Evolutionary conservation across 164 flowering plant species (phyloP).

Genomic region (Vitis riparia): DNA sequence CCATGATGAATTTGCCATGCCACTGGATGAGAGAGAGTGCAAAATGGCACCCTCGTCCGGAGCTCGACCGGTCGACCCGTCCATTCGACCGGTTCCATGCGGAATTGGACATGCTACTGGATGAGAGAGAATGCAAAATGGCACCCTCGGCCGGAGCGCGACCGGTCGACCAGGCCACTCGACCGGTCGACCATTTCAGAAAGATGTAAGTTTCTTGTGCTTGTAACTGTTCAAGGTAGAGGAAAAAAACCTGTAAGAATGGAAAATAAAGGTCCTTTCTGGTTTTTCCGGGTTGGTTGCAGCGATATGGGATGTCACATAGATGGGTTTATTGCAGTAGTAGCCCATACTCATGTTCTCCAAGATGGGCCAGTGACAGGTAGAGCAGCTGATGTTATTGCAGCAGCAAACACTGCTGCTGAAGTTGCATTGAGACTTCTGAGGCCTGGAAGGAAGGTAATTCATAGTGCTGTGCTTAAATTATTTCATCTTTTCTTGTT

Average conservation of each 20-base stretch:
- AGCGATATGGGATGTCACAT: constrained; percentile 97
- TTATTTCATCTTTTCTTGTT: too few relatives aligned
- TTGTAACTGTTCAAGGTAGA: too few relatives aligned
- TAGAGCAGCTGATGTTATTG: constrained; percentile 89
- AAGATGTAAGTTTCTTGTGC: constrained; percentile 60
- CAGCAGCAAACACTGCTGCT: constrained; percentile 93
- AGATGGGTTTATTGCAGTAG: constrained; percentile 92
- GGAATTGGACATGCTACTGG: too few relatives aligned
- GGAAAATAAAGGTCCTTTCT: not conserved
- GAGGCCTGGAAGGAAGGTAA: constrained; percentile 89
- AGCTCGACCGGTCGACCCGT: too few relatives aligned
- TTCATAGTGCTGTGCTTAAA: not conserved
- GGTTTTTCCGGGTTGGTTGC: constrained; percentile 18
- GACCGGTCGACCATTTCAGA: not conserved
- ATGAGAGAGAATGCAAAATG: too few relatives aligned
- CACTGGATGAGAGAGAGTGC: too few relatives aligned
- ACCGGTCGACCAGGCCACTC: too few relatives aligned
- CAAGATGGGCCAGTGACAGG: constrained; percentile 85
- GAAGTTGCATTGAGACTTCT: constrained; percentile 94
- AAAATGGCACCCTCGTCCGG: too few relatives aligned
- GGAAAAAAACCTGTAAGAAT: not conserved
- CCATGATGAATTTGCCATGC: too few relatives aligned
- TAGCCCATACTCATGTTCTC: constrained; percentile 89
- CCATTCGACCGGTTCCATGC: too few relatives aligned
- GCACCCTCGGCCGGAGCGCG: too few relatives aligned